phyloP scores from a whole-genome alignment of 2,329 filamentous ascomycete species.

The Venturia carpophila region DNA sequence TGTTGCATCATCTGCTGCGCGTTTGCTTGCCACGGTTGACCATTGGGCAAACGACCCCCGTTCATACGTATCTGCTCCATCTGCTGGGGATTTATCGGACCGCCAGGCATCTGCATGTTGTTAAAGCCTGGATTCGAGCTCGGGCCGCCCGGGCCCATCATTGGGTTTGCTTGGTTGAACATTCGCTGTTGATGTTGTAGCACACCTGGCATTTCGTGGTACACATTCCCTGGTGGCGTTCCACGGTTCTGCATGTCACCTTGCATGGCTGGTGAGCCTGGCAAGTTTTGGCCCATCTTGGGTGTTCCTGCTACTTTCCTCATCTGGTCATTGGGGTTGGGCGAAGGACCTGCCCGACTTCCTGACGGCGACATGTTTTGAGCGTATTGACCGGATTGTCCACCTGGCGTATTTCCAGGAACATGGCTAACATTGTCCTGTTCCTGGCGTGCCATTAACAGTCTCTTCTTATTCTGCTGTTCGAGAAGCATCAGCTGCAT shows the following conservation, averaged over 20 bases:
- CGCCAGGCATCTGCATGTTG: conserved; percentile 32
- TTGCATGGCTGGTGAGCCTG: conserved; percentile 58
- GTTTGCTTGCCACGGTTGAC: conserved; percentile 28
- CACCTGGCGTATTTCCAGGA: conserved; percentile 36
- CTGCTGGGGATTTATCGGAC: conserved; percentile 44
- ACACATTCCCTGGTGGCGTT: conserved; percentile 45
- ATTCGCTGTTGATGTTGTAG: conserved; percentile 39
- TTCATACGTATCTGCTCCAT: conserved; percentile 43
- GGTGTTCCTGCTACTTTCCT: conserved; percentile 59
- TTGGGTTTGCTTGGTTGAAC: conserved; percentile 41
- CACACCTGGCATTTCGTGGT: conserved; percentile 37
- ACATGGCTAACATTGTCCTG: conserved; percentile 58
- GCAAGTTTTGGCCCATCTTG: conserved; percentile 62
- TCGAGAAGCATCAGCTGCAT: conserved; percentile 84
- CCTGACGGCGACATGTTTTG: conserved; percentile 57
- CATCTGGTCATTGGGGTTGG: conserved; percentile 71
- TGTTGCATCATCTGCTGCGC: conserved; percentile 45
- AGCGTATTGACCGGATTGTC: conserved; percentile 38
- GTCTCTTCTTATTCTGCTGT: conserved; percentile 78
- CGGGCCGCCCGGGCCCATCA: conserved; percentile 52
- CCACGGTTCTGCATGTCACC: conserved; percentile 59
- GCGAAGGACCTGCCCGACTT: conserved; percentile 61
- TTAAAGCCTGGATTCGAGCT: conserved; percentile 59
- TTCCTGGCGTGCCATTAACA: conserved; percentile 75
- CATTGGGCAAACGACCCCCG: conserved; percentile 19